phyloP scores from a whole-genome alignment of 768 basidiomycete species.

The Lactarius tabidus region DNA sequence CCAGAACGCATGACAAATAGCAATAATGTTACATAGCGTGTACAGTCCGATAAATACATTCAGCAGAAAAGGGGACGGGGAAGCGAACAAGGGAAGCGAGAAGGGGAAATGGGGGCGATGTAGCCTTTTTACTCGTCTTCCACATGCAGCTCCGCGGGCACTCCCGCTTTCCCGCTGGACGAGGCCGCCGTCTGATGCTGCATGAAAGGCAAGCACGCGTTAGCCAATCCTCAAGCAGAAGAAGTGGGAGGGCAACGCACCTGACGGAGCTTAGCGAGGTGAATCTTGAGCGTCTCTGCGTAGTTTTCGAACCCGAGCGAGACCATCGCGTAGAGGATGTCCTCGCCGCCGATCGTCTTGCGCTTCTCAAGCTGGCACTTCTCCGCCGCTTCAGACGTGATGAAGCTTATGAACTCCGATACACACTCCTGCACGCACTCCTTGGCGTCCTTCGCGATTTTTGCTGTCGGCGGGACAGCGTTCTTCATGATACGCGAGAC shows the following conservation, averaged over 20 bases:
- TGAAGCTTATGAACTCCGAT: conserved; percentile 97
- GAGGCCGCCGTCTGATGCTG: conserved; percentile 25
- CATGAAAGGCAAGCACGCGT: background rate
- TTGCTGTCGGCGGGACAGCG: conserved; percentile 82
- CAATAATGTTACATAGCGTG: conserved; percentile 23
- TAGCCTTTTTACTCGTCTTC: conserved; percentile 21
- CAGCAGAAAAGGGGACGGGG: background rate
- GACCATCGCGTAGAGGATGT: conserved; percentile 92
- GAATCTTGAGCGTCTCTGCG: conserved; percentile 86
- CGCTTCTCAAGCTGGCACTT: conserved; percentile 92
- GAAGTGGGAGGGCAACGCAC: conserved; percentile 35
- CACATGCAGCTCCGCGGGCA: conserved; percentile 11
- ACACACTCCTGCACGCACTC: conserved; percentile 99
- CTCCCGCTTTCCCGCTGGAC: conserved; percentile 24
- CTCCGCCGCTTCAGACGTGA: conserved; percentile 95
- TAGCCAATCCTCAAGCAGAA: background rate
- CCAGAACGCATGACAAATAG: conserved; percentile 15
- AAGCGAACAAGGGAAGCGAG: background rate
- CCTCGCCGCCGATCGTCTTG: conserved; percentile 97
- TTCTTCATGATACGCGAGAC: conserved; percentile 98
- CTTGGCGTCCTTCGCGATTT: conserved; percentile 97
- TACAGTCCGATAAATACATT: conserved; percentile 21
- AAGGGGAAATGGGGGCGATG: background rate
- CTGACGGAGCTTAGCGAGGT: conserved; percentile 85
- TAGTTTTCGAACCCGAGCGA: conserved; percentile 94